Percentiles rank a stretch among this genome's conserved stretches.
These are phyloP conservation scores for Heterobasidion irregulare DNA, from an alignment of 1,284 basidiomycete species.

Conservation along the genomic window DNA sequence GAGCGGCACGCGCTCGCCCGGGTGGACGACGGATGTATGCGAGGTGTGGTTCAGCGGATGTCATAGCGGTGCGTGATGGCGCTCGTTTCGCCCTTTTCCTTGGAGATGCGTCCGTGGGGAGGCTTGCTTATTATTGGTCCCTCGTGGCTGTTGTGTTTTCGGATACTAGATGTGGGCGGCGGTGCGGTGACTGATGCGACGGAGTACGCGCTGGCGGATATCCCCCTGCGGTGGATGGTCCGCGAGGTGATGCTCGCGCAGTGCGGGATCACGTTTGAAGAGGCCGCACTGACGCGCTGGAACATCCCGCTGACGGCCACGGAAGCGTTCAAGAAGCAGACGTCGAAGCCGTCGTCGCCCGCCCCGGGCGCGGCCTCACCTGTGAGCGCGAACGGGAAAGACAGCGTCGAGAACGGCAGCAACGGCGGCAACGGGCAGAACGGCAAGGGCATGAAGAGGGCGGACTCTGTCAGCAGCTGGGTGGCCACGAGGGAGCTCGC, in stretches of 20 bases:
- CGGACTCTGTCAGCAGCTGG: neutral
- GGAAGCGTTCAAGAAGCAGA: neutral
- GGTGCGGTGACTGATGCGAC: slow-evolving; percentile 15
- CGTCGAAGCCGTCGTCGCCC: neutral
- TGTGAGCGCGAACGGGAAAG: no score
- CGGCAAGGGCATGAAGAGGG: neutral
- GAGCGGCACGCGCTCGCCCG: neutral
- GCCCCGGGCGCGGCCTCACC: neutral
- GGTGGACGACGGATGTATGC: slow-evolving; percentile 33
- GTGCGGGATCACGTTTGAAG: slow-evolving; percentile 19
- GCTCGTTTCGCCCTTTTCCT: neutral
- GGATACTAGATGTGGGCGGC: slow-evolving; percentile 55
- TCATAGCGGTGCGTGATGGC: slow-evolving; percentile 38
- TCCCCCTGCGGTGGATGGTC: slow-evolving; percentile 27
- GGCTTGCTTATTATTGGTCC: no score
- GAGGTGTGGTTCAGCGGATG: slow-evolving; percentile 64
- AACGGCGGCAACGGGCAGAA: neutral
- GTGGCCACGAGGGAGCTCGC: neutral
- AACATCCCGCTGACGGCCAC: slow-evolving; percentile 9
- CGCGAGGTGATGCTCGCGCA: slow-evolving; percentile 19
- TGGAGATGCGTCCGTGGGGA: no score
- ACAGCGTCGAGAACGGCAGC: neutral
- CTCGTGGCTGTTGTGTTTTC: neutral
- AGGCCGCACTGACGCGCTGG: slow-evolving; percentile 13
- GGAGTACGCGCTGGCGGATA: slow-evolving; percentile 16